These are phyloP conservation scores for Larix kaempferi DNA, from an alignment of 75 land plant genomes.

Conservation along the genomic window DNA sequence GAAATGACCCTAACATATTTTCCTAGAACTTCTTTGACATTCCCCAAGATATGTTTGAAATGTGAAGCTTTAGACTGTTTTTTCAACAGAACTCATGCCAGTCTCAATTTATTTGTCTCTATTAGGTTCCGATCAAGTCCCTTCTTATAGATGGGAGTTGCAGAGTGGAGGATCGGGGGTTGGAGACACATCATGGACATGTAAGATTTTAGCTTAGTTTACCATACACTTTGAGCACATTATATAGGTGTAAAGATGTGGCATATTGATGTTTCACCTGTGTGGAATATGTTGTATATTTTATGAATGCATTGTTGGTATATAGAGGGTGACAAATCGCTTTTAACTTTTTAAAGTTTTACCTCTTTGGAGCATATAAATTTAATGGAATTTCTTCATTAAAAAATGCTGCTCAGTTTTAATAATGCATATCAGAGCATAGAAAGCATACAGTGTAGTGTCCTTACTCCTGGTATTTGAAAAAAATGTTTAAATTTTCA, in stretches of 20 bases:
- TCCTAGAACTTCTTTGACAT: neutral
- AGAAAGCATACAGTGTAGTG: too few species aligned
- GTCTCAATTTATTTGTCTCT: neutral
- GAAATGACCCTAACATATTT: neutral
- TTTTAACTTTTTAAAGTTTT: neutral
- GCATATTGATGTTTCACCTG: neutral
- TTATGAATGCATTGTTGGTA: neutral
- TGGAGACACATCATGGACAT: conserved; percentile 85
- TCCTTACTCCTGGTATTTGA: too few species aligned
- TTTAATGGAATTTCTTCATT: too few species aligned
- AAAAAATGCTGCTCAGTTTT: too few species aligned
- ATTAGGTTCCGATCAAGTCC: conserved; percentile 80
- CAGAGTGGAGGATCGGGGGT: conserved; percentile 89
- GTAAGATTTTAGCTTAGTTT: conserved; percentile 37
- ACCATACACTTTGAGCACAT: conserved; percentile 5
- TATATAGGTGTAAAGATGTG: neutral
- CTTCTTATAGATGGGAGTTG: conserved; percentile 82
- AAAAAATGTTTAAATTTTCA: too few species aligned
- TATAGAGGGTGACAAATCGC: too few species aligned
- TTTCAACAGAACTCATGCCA: neutral
- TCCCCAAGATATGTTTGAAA: neutral
- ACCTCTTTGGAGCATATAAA: too few species aligned
- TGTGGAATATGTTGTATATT: neutral
- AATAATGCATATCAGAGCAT: neutral
- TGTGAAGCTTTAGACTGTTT: neutral